Evolutionary conservation across 2,329 filamentous ascomycete species (phyloP).

Genomic region (Parafenestella ontariensis): DNA sequence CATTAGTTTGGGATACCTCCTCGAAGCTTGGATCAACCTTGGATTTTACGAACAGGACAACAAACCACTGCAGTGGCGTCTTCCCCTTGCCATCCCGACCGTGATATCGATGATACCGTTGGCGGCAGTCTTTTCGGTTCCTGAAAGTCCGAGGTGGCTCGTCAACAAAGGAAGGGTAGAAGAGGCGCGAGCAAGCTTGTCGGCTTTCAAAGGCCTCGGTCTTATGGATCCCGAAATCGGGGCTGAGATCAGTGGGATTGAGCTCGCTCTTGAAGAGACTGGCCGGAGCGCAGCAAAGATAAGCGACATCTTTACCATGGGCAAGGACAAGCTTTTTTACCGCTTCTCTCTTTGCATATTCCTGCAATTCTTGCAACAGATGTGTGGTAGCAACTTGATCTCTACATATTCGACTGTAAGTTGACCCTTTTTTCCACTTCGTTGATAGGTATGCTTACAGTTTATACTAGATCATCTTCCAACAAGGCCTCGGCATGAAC

Average conservation of each 20-base stretch:
- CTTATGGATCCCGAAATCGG: conserved; percentile 63
- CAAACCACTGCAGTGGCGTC: conserved; percentile 69
- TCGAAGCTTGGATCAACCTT: conserved; percentile 59
- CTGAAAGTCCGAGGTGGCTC: conserved; percentile 73
- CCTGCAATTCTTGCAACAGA: conserved; percentile 60
- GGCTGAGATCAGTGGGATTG: conserved; percentile 67
- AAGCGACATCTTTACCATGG: conserved; percentile 58
- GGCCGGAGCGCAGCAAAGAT: conserved; percentile 68
- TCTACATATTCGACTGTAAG: conserved; percentile 55
- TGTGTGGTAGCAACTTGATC: conserved; percentile 59
- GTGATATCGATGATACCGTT: conserved; percentile 63
- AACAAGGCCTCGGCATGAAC: conserved; percentile 52
- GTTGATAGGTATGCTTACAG: neutral
- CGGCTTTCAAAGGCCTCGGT: conserved; percentile 50
- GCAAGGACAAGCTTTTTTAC: conserved; percentile 71
- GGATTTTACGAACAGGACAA: conserved; percentile 65
- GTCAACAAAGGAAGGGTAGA: conserved; percentile 71
- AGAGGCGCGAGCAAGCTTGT: conserved; percentile 62
- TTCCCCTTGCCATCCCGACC: conserved; percentile 72
- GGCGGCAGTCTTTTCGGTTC: conserved; percentile 68
- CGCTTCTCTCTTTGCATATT: conserved; percentile 60
- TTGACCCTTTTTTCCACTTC: conserved; percentile 30
- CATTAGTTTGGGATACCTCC: conserved; percentile 54
- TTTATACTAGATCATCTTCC: conserved; percentile 47
- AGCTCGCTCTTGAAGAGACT: conserved; percentile 59